Base-by-base conservation (phyloP, 2,329 filamentous ascomycete genomes). In the Verticillium zaregamsianum region DNA sequence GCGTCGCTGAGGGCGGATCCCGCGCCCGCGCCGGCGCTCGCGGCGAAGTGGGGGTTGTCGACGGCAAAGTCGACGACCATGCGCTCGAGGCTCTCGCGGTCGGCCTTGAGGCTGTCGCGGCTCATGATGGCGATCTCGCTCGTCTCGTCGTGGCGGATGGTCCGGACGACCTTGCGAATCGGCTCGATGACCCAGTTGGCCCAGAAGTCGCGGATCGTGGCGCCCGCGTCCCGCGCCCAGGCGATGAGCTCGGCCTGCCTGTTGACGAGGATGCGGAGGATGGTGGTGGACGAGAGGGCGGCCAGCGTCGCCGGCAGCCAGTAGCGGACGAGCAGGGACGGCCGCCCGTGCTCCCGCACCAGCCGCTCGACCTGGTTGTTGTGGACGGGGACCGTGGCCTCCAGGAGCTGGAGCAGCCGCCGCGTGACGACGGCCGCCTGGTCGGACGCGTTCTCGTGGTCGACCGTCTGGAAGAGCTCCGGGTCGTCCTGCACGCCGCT, bases 41-140 rank as follows among this genome's bases (percentile, higher is more conserved):
- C 77, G n/a, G 60, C 57, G 32, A 87, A 83, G 59, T 86, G 82
- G 1, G 92, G 90, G 69, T 93, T 92, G 68, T 97, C 93, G 11
- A 89, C 79, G 5, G 93, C 91, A 78, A 99, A 99, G 68, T 98
- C 95, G 40, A 99, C 90, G 4, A 99, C 96, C 95, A 99, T 99
- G 57, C 95, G 89, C 74, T 99, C 94, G 35, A 99, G 80, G 71
- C 93, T 97, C 60, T 93, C 92, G 35, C 92, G 87, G 72, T 99
- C 95, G 1, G 93, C 93, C 72, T 90, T 89, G 25, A 99, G 83
- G 67, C 93, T 97, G 67, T 94, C 90, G 63, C 92, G 91, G 77
- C 93, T 97, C 90, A 99, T 95, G 66, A 99, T 91, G 55, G 94
- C 95, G 66, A 99, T 94, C 72, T 98, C 94, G 71, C 92, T 97